Evolutionary conservation across 1,284 basidiomycete genomes (phyloP), one percentile per base, ranked within the genome.

Genomic region (Heimioporus retisporus): DNA sequence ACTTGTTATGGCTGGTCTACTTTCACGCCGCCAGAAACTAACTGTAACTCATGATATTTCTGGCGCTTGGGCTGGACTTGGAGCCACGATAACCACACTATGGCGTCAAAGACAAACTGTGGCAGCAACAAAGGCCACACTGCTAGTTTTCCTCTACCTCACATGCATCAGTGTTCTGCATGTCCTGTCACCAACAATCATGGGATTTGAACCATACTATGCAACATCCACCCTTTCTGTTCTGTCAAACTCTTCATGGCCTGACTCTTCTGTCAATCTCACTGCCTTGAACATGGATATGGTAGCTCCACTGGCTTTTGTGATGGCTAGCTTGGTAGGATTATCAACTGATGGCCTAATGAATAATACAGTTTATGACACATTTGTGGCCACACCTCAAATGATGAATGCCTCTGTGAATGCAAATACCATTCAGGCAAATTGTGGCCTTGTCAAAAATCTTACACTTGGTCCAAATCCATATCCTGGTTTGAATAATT

Each of bases 31-130:
- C 35, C 35, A 10, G 35, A 35, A 10, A 35, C 35, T 35, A 35
- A 35, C 35, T 35, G 35, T 10, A 2, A 35, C 35, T 10, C 35
- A 35, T 35, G 35, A 35, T 10, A 8, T 35, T 35, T 35, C 35
- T 10, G 35, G 35, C 7, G 35, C 35, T 10, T 35, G 35, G 35
- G 35, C 35, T 35, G 35, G 35, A 35, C 35, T 35, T 35, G 35
- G 35, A 35, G 50, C 65, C 21, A 53, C 64, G 14, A 44, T 46
- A 14, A 18, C n/a, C 25, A 43, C 51, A 6, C 43, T 67, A 11
- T 67, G 66, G 66, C 50, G 44, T 11, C 66, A 67, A 61, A 61
- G 31, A 6, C 59, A 55, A 28, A 14, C 67, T 8, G 55, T 42
- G 6, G 53, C 64, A 4, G 35, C 35, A 10, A 35, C 35, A 5